Evolutionary conservation across 345 rosid species (phyloP), one percentile per base, ranked within the genome.

Genomic region (Raphanus raphanistrum): DNA sequence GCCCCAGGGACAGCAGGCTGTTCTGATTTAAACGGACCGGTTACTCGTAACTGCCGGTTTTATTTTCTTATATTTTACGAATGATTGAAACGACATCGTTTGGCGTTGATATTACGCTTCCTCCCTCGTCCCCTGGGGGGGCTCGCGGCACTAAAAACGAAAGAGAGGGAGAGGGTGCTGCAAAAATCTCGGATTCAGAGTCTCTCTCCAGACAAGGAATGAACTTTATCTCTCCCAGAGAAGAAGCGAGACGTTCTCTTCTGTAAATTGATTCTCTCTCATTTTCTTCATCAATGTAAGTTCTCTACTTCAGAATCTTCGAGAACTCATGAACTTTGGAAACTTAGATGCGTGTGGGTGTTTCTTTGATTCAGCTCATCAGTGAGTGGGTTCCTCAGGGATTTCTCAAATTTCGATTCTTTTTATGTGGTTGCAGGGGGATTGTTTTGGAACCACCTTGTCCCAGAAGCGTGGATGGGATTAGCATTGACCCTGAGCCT

Each of bases 401-500:
- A 36, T 50, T 52, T 52, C 58, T 36, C 32, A 25, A 59, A 67
- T 54, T 16, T 15, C 5, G 55, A 48, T 52, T 62, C 29, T 10
- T 71, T 71, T 52, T 38, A 21, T 59, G 21, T 21, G 29, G 33
- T 12, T 71, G 29, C 82, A 94, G 96, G 98, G 92, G 87, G 38
- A 80, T 77, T 59, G 63, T 89, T 71, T 79, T 94, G 85, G 91
- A 90, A 54, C 85, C 87, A 79, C 91, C 77, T 13, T 86, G 89
- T 36, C 92, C 90, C 0, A 83, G 71, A 29, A 87, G 61, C 2
- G 88, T 89, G 9, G 80, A 89, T 68, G 92, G 88, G 60, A 81
- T 92, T 70, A 73, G 81, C 4, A 73, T 79, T 35, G 98, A 94
- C 25, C 98, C 96, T 1, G 88, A 90, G 8, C 91, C 94, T 4